Conservation (phyloP, 257 asterid species). For the Asclepias syriaca region DNA sequence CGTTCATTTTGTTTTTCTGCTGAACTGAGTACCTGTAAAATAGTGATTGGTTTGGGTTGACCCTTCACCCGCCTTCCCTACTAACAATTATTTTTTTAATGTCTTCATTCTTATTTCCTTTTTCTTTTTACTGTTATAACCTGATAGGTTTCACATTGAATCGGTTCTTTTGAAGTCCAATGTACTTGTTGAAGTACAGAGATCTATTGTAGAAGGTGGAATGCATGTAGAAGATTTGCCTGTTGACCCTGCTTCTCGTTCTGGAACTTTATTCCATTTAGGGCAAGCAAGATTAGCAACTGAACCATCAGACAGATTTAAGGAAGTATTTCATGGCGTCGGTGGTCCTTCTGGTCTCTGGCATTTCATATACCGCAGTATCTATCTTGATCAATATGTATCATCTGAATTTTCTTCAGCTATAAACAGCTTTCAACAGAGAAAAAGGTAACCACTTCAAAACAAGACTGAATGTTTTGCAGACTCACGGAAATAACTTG, state of each 20-base stretch:
- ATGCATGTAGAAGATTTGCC: conserved; percentile 80
- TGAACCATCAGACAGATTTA: conserved; percentile 41
- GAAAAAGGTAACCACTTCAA: conserved; percentile 56
- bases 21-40: not conserved
- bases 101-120: not conserved
- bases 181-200: conserved; percentile 82
- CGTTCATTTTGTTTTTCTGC: not conserved
- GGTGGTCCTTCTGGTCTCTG: conserved; percentile 99
- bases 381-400: conserved; percentile 79
- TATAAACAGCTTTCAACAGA: conserved; percentile 65
- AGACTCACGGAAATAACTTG: conserved; percentile 1
- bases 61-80: not conserved
- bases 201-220: conserved; percentile 83
- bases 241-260: conserved; percentile 40
- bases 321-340: conserved; percentile 42
- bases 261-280: conserved; percentile 38
- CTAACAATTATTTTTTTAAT: not conserved
- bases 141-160: conserved; percentile 75
- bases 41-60: not conserved
- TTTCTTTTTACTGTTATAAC: conserved; percentile 12
- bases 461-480: conserved; percentile 8
- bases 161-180: conserved; percentile 73
- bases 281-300: conserved; percentile 50
- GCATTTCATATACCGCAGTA: conserved; percentile 93
- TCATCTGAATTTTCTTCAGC: conserved; percentile 91